Conservation (phyloP, 2,329 filamentous ascomycete species). For the Pestalotiopsis sp. region DNA sequence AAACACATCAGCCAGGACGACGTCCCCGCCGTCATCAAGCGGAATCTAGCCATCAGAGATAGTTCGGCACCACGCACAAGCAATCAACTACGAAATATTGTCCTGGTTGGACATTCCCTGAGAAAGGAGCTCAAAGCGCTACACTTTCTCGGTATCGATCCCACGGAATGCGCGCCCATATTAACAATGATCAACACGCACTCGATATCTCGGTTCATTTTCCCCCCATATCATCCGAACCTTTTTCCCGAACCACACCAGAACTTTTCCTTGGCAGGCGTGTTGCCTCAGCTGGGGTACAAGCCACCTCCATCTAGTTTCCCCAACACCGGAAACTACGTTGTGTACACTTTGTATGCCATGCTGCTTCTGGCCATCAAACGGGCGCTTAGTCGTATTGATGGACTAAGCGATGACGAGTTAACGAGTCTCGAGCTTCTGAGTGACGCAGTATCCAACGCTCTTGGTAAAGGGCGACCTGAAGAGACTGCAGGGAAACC, state of each 20-base stretch:
- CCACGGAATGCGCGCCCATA: neutral
- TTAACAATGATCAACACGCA: neutral
- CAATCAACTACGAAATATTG: conserved; percentile 2
- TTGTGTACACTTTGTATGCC: conserved; percentile 5
- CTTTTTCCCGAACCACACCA: neutral
- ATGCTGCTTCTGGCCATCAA: conserved; percentile 2
- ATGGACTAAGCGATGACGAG: neutral
- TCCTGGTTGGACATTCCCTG: neutral
- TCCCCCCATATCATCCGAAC: neutral
- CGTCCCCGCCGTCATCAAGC: neutral
- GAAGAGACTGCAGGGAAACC: no score
- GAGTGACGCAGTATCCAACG: neutral
- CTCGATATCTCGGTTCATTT: neutral
- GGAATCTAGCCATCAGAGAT: neutral
- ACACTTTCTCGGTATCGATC: neutral
- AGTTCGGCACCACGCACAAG: no score
- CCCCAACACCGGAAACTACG: conserved; percentile 10
- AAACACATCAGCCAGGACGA: neutral
- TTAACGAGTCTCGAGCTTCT: neutral
- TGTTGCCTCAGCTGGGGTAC: neutral
- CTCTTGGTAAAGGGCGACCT: neutral
- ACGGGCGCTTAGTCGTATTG: neutral
- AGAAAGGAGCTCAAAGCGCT: neutral
- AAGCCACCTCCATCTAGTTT: neutral
- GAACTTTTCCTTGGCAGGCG: conserved; percentile 2